Conservation (phyloP, 495 filamentous ascomycete species). For the Podospora anserina region DNA sequence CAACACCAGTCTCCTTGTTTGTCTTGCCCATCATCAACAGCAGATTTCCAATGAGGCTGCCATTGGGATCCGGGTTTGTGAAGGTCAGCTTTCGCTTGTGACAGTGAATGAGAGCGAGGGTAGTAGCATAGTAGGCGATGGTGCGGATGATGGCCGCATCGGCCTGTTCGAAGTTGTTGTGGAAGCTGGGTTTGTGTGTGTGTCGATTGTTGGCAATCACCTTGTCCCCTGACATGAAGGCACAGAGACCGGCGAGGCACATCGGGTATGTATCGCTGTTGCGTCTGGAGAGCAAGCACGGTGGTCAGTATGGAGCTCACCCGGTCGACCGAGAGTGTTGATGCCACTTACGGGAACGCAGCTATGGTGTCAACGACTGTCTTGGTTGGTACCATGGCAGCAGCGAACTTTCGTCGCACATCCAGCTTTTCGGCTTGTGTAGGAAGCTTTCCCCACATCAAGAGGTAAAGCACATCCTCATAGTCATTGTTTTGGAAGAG, state of each 20-base stretch:
- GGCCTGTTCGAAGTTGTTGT: conserved; percentile 7
- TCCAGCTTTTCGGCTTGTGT: conserved; percentile 30
- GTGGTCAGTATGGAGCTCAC: neutral
- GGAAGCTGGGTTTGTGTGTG: conserved; percentile 7
- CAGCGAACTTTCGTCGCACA: neutral
- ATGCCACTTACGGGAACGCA: conserved; percentile 10
- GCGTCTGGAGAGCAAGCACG: neutral
- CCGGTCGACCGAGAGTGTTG: neutral
- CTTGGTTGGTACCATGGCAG: neutral
- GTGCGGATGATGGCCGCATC: conserved; percentile 16
- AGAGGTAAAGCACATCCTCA: conserved; percentile 41
- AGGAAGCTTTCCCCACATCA: conserved; percentile 45
- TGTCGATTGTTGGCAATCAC: neutral
- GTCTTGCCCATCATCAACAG: conserved; percentile 46
- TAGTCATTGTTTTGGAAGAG: conserved; percentile 40
- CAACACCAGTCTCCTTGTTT: conserved; percentile 17
- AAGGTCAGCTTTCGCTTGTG: conserved; percentile 39
- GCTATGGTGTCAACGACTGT: conserved; percentile 7
- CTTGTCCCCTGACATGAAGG: conserved; percentile 32
- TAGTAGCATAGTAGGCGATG: conserved; percentile 36
- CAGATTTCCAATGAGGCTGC: conserved; percentile 45
- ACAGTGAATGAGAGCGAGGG: conserved; percentile 39
- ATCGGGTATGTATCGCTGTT: conserved; percentile 6
- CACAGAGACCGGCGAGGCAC: conserved; percentile 37
- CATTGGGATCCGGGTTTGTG: conserved; percentile 34